Base-by-base conservation (phyloP, 495 filamentous ascomycete genomes). In the Tuber indicum region DNA sequence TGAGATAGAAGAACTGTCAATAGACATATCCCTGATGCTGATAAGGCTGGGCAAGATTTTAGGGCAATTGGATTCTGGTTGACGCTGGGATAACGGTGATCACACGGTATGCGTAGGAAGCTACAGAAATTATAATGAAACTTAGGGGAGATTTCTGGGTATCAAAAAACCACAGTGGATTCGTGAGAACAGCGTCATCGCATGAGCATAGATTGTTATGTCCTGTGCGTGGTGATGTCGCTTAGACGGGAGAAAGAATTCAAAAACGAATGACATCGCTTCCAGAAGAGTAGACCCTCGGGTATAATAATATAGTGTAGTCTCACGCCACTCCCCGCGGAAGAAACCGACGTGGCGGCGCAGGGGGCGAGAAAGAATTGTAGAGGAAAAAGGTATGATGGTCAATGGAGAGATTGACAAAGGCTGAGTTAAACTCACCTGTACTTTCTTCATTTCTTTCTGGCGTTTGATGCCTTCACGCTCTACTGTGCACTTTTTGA, bases 401-500 rank as follows among this genome's bases (percentile, higher is more conserved):
- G 78, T 77, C 75, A 49, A 72, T 75, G 71, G 66, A 81, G n/a
- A 79, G 72, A 75, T 79, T 76, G 77, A 74, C 74, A 75, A 81
- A 80, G 79, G 77, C 74, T 72, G 83, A 78, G 71, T 74, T 43
- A 83, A 84, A 87, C 89, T 86, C 86, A 94, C 92, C 87, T 90
- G 85, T 19, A 84, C 84, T 83, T 90, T 92, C 85, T 90, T 92
- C 79, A 87, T 87, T 69, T 91, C 91, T 82, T 91, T 92, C 77
- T 90, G 90, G 75, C 88, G 87, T 84, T 91, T 91, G 72, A 91
- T 82, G 66, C 92, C 81, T 82, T 87, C 88, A 77, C 93, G 87
- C 79, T 91, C 87, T 6, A 95, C 90, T 81, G 90, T 94, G 78
- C 92, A 93, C 85, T 93, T 94, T 86, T 96, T 96, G 42, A 96